Conservation (phyloP, 495 filamentous ascomycete genomes). For the Lepidopterella palustris region DNA sequence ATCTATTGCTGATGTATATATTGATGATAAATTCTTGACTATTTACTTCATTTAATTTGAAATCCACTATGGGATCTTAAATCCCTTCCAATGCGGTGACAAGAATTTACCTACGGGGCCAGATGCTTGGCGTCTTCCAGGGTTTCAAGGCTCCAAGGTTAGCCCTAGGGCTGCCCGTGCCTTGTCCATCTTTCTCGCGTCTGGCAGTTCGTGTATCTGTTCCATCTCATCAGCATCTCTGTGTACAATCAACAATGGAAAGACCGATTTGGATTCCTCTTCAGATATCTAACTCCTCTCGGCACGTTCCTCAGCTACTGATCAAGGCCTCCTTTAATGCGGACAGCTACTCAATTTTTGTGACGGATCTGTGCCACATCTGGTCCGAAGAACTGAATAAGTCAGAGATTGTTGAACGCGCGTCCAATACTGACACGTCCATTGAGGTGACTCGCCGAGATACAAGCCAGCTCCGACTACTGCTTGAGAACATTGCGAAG, state of each 20-base stretch:
- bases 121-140: too few species aligned
- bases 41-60: too few species aligned
- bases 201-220: too few species aligned
- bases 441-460: constrained; percentile 79
- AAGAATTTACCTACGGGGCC: too few species aligned
- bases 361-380: constrained; percentile 81
- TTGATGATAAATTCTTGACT: too few species aligned
- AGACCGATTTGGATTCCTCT: constrained; percentile 25
- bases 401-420: constrained; percentile 57
- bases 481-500: constrained; percentile 65
- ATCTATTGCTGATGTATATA: too few species aligned
- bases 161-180: too few species aligned
- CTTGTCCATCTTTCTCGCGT: too few species aligned
- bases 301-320: constrained; percentile 24
- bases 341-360: constrained; percentile 60
- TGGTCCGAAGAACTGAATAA: constrained; percentile 70
- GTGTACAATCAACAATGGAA: not conserved
- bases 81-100: too few species aligned
- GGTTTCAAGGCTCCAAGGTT: too few species aligned
- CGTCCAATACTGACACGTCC: constrained; percentile 58
- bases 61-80: too few species aligned
- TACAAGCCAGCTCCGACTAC: constrained; percentile 57
- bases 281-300: constrained; percentile 6
- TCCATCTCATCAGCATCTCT: not conserved
- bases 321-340: constrained; percentile 46